Evolutionary conservation across 2,329 filamentous ascomycete genomes (phyloP).

Genomic region (Cladosporium colombiae): DNA sequence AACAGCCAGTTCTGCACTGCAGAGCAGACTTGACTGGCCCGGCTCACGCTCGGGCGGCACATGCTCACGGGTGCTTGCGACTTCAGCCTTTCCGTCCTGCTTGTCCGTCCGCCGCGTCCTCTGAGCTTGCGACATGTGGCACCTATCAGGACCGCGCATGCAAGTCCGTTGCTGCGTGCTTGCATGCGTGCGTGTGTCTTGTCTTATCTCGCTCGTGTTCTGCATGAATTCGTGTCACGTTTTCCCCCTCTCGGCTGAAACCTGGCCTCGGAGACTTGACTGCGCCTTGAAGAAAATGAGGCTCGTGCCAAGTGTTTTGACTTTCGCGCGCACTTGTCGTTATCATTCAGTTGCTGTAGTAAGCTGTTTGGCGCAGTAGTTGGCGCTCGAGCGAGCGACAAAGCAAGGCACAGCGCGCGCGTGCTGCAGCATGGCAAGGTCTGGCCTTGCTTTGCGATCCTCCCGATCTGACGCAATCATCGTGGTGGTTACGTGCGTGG

Average conservation of each 20-base stretch:
- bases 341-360: neutral
- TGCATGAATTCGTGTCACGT: constrained; percentile 13
- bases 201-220: constrained; percentile 5
- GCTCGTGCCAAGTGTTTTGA: neutral
- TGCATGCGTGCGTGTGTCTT: neutral
- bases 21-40: neutral
- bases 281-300: constrained; percentile 4
- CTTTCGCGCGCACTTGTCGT: neutral
- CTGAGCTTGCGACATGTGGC: neutral
- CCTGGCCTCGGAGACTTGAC: constrained; percentile 9
- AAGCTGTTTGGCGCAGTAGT: neutral
- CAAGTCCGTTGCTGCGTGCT: neutral
- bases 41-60: constrained; percentile 1
- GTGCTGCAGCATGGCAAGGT: neutral
- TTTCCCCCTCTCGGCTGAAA: constrained; percentile 5
- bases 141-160: neutral
- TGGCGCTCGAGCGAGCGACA: constrained; percentile 7
- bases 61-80: neutral
- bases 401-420: neutral
- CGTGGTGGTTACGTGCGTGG: constrained; percentile 4
- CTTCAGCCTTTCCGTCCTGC: neutral
- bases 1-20: neutral
- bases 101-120: neutral
- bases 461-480: constrained; percentile 3
- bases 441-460: neutral